Base-by-base conservation (phyloP, 2,329 filamentous ascomycete genomes). In the Hymenoscyphus infarciens region DNA sequence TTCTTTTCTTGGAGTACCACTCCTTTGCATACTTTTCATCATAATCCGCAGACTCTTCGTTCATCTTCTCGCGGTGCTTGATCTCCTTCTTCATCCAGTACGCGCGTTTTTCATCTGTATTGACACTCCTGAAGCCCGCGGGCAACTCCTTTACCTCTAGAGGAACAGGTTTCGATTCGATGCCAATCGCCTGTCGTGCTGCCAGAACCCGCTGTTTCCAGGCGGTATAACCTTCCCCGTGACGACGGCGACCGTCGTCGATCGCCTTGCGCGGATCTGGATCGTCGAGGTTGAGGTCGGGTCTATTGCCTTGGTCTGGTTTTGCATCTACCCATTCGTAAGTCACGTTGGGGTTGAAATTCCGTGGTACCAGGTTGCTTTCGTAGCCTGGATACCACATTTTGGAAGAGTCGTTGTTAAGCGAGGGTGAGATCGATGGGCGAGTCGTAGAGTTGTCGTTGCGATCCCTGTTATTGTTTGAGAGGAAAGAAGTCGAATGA, bases 241-340 rank as follows among this genome's bases (percentile, higher is more conserved):
- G 19, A 25, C 49, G n/a, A 19, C 53, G 59, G 15, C 33, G 59
- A 33, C 42, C 31, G n/a, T 61, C 59, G 15, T 56, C 42, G n/a
- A 35, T 54, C 1, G 16, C 29, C 15, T 4, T 19, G 3, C 58
- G 19, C 16, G 58, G 58, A 29, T 60, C 58, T 3, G 27, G 27
- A 54, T 60, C 49, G 6, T n/a, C n/a, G 5, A 19, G 42, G 42
- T 49, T 15, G 7, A n/a, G 8, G 13, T 35, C 10, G 33, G 33
- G 33, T 11, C 10, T 15, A 35, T 27, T 27, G 25, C 25, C 25
- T 27, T 27, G 2, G 25, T 31, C 29, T 31, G 29, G 29, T 31
- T 31, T 31, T 31, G 5, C 29, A 31, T 31, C 29, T 31, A 5
- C 29, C 33, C 33, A 35, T 15, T 35, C 33, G 4, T 35, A 35